Base-by-base conservation (phyloP, 306 rosid genomes). In the Vachellia pachyceras region DNA sequence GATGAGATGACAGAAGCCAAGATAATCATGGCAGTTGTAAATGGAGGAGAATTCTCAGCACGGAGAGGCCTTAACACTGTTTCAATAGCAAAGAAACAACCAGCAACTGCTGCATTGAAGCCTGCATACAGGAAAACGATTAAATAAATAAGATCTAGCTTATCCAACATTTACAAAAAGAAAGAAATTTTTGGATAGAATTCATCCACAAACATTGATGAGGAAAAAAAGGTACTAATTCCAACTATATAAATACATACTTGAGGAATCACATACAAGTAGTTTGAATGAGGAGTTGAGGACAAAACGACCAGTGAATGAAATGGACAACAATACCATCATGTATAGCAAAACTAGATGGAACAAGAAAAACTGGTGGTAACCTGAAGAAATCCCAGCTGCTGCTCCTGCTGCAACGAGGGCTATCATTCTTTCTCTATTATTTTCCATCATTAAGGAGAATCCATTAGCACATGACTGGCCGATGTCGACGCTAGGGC, bases 321-420 rank as follows among this genome's bases (percentile, higher is more conserved):
- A 80, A 66, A 67, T 78, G 42, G 40, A 33, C 39, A 39, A 41
- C 15, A 22, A 23, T 4, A 39, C 6, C 17, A 22, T 9, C 35
- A 82, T 49, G 81, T 69, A 76, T 47, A 10, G 70, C 25, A 80
- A 84, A 78, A 78, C 68, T 79, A 69, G 36, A 60, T 57, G 72
- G 17, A 47, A 66, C 61, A 77, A 71, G 72, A 77, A 77, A 76
- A 57, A 55, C 55, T 47, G 41, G 70, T 22, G 85, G n/a, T n/a
- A n/a, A 95, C 99, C 97, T 83, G 97, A 95, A 85, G 98, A 88
- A 81, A 95, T 95, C 73, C 98, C 98, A 54, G 98, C 98, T 0
- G 97, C 98, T 41, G 98, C 99, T 72, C 99, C 99, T 37, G 99
- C 99, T 54, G 99, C 99, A 86, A 95, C 90, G 75, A 95, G 97